Conservation (phyloP, 176 grass and related monocot species). For the Alopecurus myosuroides region DNA sequence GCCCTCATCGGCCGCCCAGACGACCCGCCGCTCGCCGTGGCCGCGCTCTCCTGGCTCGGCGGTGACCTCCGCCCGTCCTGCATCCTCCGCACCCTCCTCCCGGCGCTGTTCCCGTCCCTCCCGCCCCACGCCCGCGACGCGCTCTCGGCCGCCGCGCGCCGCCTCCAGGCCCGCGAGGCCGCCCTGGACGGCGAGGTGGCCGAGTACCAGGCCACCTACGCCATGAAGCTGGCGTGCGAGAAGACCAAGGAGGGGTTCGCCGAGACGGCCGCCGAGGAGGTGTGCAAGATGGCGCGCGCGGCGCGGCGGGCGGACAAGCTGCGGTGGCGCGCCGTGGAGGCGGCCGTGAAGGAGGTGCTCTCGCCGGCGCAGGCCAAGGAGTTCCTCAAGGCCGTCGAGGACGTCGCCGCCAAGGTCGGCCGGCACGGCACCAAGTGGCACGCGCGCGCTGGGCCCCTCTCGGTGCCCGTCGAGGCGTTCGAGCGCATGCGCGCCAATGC, state of each 20-base stretch:
- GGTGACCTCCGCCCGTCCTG: conserved; percentile 43
- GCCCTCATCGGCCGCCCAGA: conserved; percentile 34
- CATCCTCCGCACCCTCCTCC: conserved; percentile 41
- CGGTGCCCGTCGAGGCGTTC: conserved; percentile 33
- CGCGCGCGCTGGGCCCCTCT: conserved; percentile 24
- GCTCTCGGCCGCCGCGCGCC: conserved; percentile 29
- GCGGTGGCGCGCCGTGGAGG: conserved; percentile 53
- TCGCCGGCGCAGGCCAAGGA: conserved; percentile 44
- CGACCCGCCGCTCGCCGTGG: conserved; percentile 37
- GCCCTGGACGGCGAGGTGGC: conserved; percentile 47
- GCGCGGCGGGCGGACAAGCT: conserved; percentile 50
- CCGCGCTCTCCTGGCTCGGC: conserved; percentile 46
- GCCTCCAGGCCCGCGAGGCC: conserved; percentile 45
- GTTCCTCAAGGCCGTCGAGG: conserved; percentile 42
- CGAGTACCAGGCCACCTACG: conserved; percentile 57
- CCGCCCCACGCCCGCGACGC: conserved; percentile 25
- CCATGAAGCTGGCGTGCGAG: conserved; percentile 43
- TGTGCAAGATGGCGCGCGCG: conserved; percentile 49
- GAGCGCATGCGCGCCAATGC: conserved; percentile 44
- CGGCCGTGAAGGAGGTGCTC: conserved; percentile 41
- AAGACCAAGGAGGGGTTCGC: conserved; percentile 40
- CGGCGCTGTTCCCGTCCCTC: conserved; percentile 41
- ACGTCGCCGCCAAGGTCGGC: conserved; percentile 20
- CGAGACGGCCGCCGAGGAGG: conserved; percentile 38
- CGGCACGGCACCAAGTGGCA: conserved; percentile 34